Evolutionary conservation across 169 alveolate genomes (phyloP).

Genomic region (Plasmodium coatneyi): DNA sequence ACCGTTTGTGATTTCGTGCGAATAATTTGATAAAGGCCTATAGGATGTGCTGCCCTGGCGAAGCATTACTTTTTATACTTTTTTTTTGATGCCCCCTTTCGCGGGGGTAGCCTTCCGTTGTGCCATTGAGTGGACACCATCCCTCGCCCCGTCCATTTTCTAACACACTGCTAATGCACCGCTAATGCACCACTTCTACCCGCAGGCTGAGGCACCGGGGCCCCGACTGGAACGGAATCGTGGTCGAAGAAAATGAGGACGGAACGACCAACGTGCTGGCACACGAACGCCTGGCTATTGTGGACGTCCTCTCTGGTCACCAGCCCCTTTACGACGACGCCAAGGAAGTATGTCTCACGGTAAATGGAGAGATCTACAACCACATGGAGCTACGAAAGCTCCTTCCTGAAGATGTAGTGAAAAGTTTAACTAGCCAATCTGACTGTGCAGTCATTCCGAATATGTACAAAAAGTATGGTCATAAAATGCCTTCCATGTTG

Average conservation of each 20-base stretch:
- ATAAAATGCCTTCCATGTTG: constrained; percentile 60
- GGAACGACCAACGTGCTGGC: constrained; percentile 75
- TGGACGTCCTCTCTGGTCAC: constrained; percentile 79
- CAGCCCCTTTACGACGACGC: constrained; percentile 79
- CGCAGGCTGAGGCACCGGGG: constrained; percentile 83
- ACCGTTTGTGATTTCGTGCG: neutral
- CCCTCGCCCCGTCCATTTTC: too few species aligned
- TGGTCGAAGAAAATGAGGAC: constrained; percentile 43
- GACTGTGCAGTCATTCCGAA: constrained; percentile 73
- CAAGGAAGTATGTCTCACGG: constrained; percentile 59
- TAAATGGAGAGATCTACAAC: constrained; percentile 83
- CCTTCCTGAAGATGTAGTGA: neutral
- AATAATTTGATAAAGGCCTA: neutral
- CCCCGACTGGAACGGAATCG: constrained; percentile 83
- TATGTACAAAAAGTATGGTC: constrained; percentile 23
- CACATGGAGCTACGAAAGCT: constrained; percentile 62
- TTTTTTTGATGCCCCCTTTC: neutral
- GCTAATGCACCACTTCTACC: neutral
- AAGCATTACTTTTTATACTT: neutral
- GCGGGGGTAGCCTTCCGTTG: too few species aligned
- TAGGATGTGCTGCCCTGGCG: neutral
- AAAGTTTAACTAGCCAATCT: constrained; percentile 18
- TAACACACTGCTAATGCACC: neutral
- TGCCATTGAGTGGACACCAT: neutral
- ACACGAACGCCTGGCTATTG: constrained; percentile 84